Percentiles rank a stretch among this genome's conserved stretches.
These are phyloP conservation scores for Cornus controversa DNA, from an alignment of 148 eudicot species.

Conservation along the genomic window DNA sequence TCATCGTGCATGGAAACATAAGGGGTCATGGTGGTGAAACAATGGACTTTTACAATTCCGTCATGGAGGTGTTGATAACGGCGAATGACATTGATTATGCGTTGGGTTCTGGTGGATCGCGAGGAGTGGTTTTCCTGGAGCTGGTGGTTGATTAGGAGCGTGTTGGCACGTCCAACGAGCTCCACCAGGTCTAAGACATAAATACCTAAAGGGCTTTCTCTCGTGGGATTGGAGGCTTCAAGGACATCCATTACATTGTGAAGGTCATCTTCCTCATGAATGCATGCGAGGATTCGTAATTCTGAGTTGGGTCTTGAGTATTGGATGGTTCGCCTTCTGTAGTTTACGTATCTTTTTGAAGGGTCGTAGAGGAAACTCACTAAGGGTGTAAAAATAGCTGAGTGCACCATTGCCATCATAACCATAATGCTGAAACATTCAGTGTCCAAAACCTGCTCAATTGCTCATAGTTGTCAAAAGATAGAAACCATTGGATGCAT, in stretches of 20 bases:
- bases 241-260: conserved; percentile 13
- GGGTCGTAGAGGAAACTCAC: conserved; percentile 14
- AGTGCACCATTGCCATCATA: neutral
- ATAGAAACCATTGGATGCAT: neutral
- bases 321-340: conserved; percentile 17
- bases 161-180: conserved; percentile 15
- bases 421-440: neutral
- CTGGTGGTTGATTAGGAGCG: conserved; percentile 25
- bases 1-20: conserved; percentile 16
- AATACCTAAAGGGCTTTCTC: conserved; percentile 8
- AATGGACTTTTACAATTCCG: neutral
- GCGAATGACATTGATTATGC: conserved; percentile 10
- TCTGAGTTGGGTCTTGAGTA: conserved; percentile 3
- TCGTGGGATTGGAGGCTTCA: conserved; percentile 7
- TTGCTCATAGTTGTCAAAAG: neutral
- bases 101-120: neutral
- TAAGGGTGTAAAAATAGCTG: conserved; percentile 8
- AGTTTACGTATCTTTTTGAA: conserved; percentile 20
- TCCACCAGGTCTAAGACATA: conserved; percentile 15
- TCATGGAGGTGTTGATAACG: neutral
- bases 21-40: conserved; percentile 16
- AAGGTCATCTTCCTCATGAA: conserved; percentile 18
- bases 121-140: conserved; percentile 11
- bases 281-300: conserved; percentile 4
- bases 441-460: neutral